A percentile compares a stretch with the other conserved stretches of the same genome.
These are phyloP conservation scores for Apiospora koreana DNA, from an alignment of 2,329 filamentous ascomycete genomes.

Conservation along the genomic window DNA sequence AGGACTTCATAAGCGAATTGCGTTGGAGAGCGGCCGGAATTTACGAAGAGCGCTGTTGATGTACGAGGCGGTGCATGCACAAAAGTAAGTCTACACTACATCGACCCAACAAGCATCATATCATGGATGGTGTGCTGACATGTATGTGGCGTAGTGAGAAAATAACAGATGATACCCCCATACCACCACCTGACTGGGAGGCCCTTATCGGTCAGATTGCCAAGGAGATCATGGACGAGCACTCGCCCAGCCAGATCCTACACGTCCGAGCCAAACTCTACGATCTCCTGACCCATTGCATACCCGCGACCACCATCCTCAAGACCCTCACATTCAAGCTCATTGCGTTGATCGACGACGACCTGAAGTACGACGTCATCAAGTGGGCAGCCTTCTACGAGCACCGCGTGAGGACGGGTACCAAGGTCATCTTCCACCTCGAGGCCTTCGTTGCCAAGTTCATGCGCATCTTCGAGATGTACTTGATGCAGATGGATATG, in stretches of 20 bases:
- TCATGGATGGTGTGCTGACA: slow-evolving; percentile 30
- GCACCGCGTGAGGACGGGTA: slow-evolving; percentile 87
- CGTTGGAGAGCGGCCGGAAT: slow-evolving; percentile 87
- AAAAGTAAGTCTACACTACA: slow-evolving; percentile 68
- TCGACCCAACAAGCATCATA: slow-evolving; percentile 8
- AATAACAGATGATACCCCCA: slow-evolving; percentile 81
- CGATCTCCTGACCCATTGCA: slow-evolving; percentile 94
- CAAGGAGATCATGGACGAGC: slow-evolving; percentile 90
- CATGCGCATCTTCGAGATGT: slow-evolving; percentile 95
- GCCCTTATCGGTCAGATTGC: slow-evolving; percentile 86
- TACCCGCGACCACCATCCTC: slow-evolving; percentile 89
- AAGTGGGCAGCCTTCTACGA: slow-evolving; percentile 98
- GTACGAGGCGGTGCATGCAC: slow-evolving; percentile 95
- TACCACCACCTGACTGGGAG: slow-evolving; percentile 97
- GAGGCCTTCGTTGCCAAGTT: slow-evolving; percentile 99
- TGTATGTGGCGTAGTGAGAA: slow-evolving; percentile 67
- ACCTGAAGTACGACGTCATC: slow-evolving; percentile 86
- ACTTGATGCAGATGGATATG: slow-evolving; percentile 81
- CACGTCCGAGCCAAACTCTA: slow-evolving; percentile 93
- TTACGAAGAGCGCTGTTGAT: slow-evolving; percentile 87
- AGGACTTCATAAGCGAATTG: slow-evolving; percentile 80
- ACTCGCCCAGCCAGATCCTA: slow-evolving; percentile 85
- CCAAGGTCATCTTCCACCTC: slow-evolving; percentile 95
- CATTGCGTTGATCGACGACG: slow-evolving; percentile 83
- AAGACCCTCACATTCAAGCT: slow-evolving; percentile 96